Conservation (phyloP, 1,139 yeast genomes). For the Waltiozyma sp. region DNA sequence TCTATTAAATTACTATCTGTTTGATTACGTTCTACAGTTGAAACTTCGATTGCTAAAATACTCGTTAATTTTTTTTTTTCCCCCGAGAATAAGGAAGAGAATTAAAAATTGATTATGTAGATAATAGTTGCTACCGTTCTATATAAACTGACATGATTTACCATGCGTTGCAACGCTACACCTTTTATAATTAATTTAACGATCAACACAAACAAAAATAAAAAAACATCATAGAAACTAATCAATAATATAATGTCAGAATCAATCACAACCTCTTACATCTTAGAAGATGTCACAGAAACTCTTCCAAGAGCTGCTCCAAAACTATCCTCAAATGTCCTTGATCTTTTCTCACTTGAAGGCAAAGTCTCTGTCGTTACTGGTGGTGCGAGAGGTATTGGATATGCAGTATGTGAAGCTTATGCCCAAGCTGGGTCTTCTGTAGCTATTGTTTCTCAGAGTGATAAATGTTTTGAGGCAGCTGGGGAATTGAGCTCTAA, state of each 20-base stretch:
- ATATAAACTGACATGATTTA: too few species aligned
- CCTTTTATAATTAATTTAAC: too few species aligned
- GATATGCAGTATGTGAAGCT: constrained; percentile 73
- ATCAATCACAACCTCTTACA: constrained; percentile 22
- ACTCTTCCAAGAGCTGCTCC: constrained; percentile 21
- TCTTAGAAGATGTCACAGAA: constrained; percentile 20
- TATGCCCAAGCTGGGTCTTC: constrained; percentile 87
- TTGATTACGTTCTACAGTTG: too few species aligned
- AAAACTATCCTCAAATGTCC: constrained; percentile 20
- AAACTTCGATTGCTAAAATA: too few species aligned
- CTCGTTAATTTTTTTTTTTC: too few species aligned
- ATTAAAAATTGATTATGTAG: too few species aligned
- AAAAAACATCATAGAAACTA: too few species aligned
- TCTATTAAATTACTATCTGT: too few species aligned
- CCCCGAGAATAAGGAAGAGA: too few species aligned
- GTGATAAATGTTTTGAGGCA: neutral
- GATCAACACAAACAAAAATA: too few species aligned
- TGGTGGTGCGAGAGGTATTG: constrained; percentile 86
- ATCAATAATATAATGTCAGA: neutral
- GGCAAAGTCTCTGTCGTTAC: constrained; percentile 80
- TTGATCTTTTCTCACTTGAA: constrained; percentile 53
- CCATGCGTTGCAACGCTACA: too few species aligned
- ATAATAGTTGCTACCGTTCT: too few species aligned
- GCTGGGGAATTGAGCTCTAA: neutral
- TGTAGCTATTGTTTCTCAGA: constrained; percentile 56